Conservation (phyloP, 179 eudicot genomes). For the Carnegiea gigantea region DNA sequence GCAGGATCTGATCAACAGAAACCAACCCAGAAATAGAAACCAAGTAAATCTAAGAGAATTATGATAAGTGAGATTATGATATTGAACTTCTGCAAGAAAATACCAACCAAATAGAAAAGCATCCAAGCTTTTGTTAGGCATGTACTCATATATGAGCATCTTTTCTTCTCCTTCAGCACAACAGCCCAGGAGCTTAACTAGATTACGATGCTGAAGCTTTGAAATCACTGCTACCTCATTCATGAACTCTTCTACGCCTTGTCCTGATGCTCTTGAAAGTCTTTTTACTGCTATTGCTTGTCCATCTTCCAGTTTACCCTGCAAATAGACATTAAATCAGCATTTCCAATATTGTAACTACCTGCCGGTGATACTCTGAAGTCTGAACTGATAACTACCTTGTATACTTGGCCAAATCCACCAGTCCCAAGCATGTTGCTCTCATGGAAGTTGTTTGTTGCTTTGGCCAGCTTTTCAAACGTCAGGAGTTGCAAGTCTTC, state of each 20-base stretch:
- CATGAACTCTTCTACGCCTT: slow-evolving; percentile 54
- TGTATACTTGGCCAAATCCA: slow-evolving; percentile 38
- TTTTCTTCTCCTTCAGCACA: slow-evolving; percentile 52
- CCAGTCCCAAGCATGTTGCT: slow-evolving; percentile 31
- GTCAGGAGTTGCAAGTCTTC: slow-evolving; percentile 20
- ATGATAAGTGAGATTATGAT: background rate
- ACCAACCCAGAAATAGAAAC: background rate
- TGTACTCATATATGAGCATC: slow-evolving; percentile 46
- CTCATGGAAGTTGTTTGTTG: slow-evolving; percentile 25
- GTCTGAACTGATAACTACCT: slow-evolving; percentile 21
- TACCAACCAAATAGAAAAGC: slow-evolving; percentile 39
- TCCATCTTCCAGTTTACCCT: slow-evolving; percentile 44
- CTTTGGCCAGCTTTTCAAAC: slow-evolving; percentile 19
- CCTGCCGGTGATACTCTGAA: background rate
- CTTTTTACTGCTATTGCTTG: slow-evolving; percentile 53
- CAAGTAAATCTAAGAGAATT: background rate
- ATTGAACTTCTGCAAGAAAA: background rate
- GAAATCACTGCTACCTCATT: slow-evolving; percentile 50
- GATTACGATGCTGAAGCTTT: slow-evolving; percentile 59
- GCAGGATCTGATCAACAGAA: slow-evolving; percentile 29
- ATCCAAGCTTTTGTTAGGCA: slow-evolving; percentile 62
- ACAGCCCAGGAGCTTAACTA: slow-evolving; percentile 52
- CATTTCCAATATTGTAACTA: background rate
- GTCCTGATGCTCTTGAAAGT: slow-evolving; percentile 51
- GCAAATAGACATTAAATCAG: background rate